These are phyloP conservation scores for Fusarium sp. DNA, from an alignment of 2,329 filamentous ascomycete species.

Conservation along the genomic window DNA sequence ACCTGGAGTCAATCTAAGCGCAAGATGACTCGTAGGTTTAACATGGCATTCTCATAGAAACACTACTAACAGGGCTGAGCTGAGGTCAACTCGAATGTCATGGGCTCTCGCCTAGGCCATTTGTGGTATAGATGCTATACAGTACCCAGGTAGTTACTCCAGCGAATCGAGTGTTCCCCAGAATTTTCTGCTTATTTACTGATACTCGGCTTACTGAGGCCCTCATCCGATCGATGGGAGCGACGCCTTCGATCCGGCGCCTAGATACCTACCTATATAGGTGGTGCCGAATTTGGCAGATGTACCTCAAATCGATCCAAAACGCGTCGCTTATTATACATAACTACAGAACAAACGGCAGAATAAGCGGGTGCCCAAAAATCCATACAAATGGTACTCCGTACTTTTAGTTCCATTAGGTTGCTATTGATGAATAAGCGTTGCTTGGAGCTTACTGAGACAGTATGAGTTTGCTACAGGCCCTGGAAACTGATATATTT, in stretches of 20 bases:
- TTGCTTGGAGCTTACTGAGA: slow-evolving; percentile 13
- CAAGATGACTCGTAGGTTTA: background rate
- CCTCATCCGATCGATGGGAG: too few relatives aligned
- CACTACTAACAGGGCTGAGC: background rate
- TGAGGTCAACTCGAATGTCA: background rate
- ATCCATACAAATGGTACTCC: too few relatives aligned
- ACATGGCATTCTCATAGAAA: background rate
- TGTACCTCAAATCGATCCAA: too few relatives aligned
- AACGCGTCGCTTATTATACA: too few relatives aligned
- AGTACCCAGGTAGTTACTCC: background rate
- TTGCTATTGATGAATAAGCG: too few relatives aligned
- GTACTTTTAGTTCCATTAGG: too few relatives aligned
- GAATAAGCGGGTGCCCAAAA: too few relatives aligned
- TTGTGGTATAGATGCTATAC: background rate
- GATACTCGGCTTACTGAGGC: slow-evolving; percentile 13
- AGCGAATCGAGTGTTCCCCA: background rate
- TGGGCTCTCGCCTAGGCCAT: background rate
- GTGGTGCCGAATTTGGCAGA: too few relatives aligned
- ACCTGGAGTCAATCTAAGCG: too few relatives aligned
- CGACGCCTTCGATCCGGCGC: too few relatives aligned
- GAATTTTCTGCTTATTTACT: background rate
- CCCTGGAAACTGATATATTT: background rate
- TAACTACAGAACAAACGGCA: too few relatives aligned
- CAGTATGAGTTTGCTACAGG: slow-evolving; percentile 1
- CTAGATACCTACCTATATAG: too few relatives aligned